These are phyloP conservation scores for Pestalotiopsis sp. DNA, from an alignment of 2,329 filamentous ascomycete genomes.

Conservation along the genomic window DNA sequence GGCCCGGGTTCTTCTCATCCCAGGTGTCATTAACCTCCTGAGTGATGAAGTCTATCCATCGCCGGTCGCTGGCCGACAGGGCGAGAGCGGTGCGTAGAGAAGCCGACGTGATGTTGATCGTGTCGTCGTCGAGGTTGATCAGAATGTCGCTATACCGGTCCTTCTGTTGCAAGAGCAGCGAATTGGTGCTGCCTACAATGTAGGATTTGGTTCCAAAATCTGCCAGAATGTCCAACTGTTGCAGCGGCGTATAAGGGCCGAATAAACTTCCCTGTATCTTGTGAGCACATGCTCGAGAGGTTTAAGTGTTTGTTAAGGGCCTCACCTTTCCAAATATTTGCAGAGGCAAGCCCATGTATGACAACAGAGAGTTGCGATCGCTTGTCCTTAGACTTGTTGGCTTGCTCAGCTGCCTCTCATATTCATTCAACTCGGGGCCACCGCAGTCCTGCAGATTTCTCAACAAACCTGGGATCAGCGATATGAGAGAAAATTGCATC, in stretches of 20 bases:
- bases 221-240: slow-evolving; percentile 91
- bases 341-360: slow-evolving; percentile 92
- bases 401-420: slow-evolving; percentile 73
- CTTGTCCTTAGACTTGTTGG: slow-evolving; percentile 89
- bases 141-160: slow-evolving; percentile 96
- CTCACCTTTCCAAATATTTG: slow-evolving; percentile 90
- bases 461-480: slow-evolving; percentile 89
- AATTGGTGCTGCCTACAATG: slow-evolving; percentile 96
- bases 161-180: slow-evolving; percentile 87
- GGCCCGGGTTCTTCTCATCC: slow-evolving; percentile 86
- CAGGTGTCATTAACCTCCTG: slow-evolving; percentile 95
- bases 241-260: slow-evolving; percentile 93
- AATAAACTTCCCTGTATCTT: slow-evolving; percentile 80
- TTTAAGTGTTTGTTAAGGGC: not conserved
- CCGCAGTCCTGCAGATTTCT: slow-evolving; percentile 93
- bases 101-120: slow-evolving; percentile 79
- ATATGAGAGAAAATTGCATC: slow-evolving; percentile 97
- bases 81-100: slow-evolving; percentile 75
- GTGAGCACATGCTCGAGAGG: not conserved
- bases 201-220: slow-evolving; percentile 96
- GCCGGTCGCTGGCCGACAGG: slow-evolving; percentile 82
- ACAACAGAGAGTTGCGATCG: slow-evolving; percentile 84
- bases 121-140: slow-evolving; percentile 87
- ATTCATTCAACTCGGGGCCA: slow-evolving; percentile 86
- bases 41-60: slow-evolving; percentile 96